Percentiles rank a stretch among this genome's conserved stretches.
phyloP scores from a whole-genome alignment of 768 basidiomycete species.

The Suillus subluteus region DNA sequence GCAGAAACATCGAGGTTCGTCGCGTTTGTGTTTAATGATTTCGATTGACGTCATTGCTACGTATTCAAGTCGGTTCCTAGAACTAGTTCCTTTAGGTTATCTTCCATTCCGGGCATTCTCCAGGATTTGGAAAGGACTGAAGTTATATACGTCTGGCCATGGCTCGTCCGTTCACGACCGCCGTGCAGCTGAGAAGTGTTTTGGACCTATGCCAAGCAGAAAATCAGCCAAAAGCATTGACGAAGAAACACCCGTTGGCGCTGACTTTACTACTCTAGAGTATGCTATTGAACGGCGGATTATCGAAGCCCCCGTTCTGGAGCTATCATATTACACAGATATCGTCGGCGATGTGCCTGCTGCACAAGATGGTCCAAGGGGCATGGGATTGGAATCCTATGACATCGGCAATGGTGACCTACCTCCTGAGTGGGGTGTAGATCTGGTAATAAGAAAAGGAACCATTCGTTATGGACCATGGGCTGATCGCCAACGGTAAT shows the following conservation, averaged over 20 bases:
- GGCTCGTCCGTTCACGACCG: constrained; percentile 12
- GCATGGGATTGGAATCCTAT: constrained; percentile 46
- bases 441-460: constrained; percentile 79
- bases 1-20: constrained; percentile 48
- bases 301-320: constrained; percentile 74
- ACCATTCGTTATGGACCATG: constrained; percentile 89
- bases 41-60: background rate
- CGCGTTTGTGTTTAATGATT: background rate
- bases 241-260: constrained; percentile 57
- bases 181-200: constrained; percentile 9
- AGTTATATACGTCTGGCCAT: constrained; percentile 40
- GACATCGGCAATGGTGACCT: constrained; percentile 88
- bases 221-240: constrained; percentile 40
- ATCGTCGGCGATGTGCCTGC: constrained; percentile 75
- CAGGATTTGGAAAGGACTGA: constrained; percentile 61
- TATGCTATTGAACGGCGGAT: constrained; percentile 89
- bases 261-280: constrained; percentile 63
- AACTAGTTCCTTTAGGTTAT: constrained; percentile 34
- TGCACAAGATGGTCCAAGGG: constrained; percentile 31
- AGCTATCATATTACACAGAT: constrained; percentile 87
- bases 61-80: constrained; percentile 25
- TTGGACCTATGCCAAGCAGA: constrained; percentile 13
- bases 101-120: constrained; percentile 44
- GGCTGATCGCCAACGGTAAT: constrained; percentile 91
- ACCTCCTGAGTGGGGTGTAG: constrained; percentile 92